Evolutionary conservation across 2,329 filamentous ascomycete species (phyloP).

Genomic region (Xylaria sp.): DNA sequence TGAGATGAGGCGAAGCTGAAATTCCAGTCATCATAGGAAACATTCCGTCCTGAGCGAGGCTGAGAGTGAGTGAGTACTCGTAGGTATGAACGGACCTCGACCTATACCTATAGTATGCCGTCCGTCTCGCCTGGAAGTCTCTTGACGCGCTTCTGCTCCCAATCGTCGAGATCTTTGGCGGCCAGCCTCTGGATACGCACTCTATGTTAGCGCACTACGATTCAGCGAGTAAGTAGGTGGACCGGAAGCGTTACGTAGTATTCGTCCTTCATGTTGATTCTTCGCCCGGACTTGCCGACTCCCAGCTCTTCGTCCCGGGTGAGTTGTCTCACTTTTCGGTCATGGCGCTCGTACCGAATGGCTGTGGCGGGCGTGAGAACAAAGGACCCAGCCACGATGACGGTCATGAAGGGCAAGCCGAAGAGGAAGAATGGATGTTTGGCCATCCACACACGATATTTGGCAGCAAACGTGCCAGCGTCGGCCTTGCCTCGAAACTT

Average conservation of each 20-base stretch:
- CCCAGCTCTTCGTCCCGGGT: constrained; percentile 81
- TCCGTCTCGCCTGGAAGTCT: constrained; percentile 85
- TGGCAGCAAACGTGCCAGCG: constrained; percentile 62
- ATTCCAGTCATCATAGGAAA: too few species aligned
- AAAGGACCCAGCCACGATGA: constrained; percentile 90
- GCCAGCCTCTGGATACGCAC: constrained; percentile 58
- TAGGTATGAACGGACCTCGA: too few species aligned
- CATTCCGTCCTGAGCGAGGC: background rate
- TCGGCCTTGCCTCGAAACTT: constrained; percentile 65
- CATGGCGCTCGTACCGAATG: constrained; percentile 86
- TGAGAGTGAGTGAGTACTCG: background rate
- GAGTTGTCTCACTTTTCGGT: constrained; percentile 81
- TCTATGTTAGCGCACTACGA: constrained; percentile 7
- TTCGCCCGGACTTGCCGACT: constrained; percentile 64
- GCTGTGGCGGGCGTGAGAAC: constrained; percentile 92
- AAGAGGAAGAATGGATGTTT: constrained; percentile 88
- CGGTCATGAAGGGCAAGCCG: constrained; percentile 82
- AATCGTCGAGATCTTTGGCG: constrained; percentile 87
- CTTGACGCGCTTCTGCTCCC: constrained; percentile 95
- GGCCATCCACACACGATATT: constrained; percentile 69
- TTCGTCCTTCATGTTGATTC: constrained; percentile 75
- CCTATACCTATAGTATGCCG: constrained; percentile 58
- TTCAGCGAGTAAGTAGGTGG: background rate
- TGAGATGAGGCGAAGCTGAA: too few species aligned
- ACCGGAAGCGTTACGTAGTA: constrained; percentile 64